Conservation (phyloP, 257 asterid species). For the Fraxinus americana region DNA sequence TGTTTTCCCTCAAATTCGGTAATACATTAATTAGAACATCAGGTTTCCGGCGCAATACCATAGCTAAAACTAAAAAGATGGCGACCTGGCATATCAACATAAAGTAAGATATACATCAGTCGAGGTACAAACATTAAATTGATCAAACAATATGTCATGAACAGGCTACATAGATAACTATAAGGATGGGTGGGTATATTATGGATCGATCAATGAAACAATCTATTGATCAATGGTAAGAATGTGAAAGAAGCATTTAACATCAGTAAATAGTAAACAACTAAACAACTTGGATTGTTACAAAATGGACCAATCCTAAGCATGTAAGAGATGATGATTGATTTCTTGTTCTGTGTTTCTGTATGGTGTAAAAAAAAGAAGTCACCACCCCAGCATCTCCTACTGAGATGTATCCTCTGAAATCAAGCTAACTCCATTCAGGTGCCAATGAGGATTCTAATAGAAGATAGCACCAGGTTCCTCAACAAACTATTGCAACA, state of each 20-base stretch:
- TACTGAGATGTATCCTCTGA: neutral
- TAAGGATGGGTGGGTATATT: neutral
- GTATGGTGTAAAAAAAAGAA: neutral
- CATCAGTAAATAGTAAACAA: neutral
- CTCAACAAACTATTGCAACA: no score
- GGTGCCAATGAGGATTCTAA: neutral
- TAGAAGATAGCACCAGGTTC: neutral
- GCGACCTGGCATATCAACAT: slow-evolving; percentile 59
- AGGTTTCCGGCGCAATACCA: slow-evolving; percentile 82
- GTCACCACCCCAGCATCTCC: neutral
- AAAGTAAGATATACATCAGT: neutral
- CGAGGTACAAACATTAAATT: neutral
- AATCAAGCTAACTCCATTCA: neutral
- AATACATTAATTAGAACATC: slow-evolving; percentile 54
- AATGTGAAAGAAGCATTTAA: neutral
- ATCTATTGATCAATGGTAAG: neutral
- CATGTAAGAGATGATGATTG: neutral
- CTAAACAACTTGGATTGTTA: neutral
- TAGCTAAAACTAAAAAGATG: slow-evolving; percentile 60
- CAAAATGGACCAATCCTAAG: neutral
- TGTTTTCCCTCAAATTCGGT: slow-evolving; percentile 61
- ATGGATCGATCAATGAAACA: neutral
- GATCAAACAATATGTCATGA: neutral
- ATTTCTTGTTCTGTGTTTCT: neutral
- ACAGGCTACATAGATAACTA: neutral